Base-by-base conservation (phyloP, 495 filamentous ascomycete species). In the Xylaria longipes region DNA sequence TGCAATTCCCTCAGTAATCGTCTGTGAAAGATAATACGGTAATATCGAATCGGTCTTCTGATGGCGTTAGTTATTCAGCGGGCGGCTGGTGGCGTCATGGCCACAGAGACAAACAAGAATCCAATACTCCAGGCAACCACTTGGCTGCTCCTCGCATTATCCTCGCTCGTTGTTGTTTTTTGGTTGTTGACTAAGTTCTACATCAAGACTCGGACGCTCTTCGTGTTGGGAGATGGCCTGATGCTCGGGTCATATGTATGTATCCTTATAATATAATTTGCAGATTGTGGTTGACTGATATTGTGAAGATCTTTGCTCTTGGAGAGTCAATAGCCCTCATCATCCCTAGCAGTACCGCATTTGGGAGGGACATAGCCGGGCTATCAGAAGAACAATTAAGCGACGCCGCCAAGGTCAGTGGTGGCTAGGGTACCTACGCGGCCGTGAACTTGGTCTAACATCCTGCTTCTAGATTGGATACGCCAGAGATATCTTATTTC, bases 71-170 rank as follows among this genome's bases (percentile, higher is more conserved):
- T n/a, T n/a, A n/a, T n/a, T n/a, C n/a, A n/a, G n/a, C n/a, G n/a
- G n/a, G n/a, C 35, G 35, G 35, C 35, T 8, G 35, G 35, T 37
- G 35, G 35, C 35, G 35, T 37, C 35, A 37, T 37, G 35, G 35
- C 35, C 35, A 37, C 35, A 8, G 35, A 3, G 35, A 37, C 35
- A 8, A 37, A 37, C 35, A 37, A 4, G 35, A 37, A 37, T 37
- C 35, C 35, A 8, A 37, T 37, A 37, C 35, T 37, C 8, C 37
- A 78, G 61, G 73, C 75, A 58, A 48, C 72, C 2, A 75, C 77
- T 9, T 78, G 77, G 77, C 70, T 78, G 3, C 64, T 77, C n/a
- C 73, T 78, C 35, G 71, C 73, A 29, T 41, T 78, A 20, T 74
- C 73, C 25, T 70, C 66, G 7, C 75, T 78, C n/a, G 74, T 76